Percentiles rank a stretch among this genome's conserved stretches.
These are phyloP conservation scores for Elymus sibiricus DNA, from an alignment of 176 grass and related monocot genomes.

Conservation along the genomic window DNA sequence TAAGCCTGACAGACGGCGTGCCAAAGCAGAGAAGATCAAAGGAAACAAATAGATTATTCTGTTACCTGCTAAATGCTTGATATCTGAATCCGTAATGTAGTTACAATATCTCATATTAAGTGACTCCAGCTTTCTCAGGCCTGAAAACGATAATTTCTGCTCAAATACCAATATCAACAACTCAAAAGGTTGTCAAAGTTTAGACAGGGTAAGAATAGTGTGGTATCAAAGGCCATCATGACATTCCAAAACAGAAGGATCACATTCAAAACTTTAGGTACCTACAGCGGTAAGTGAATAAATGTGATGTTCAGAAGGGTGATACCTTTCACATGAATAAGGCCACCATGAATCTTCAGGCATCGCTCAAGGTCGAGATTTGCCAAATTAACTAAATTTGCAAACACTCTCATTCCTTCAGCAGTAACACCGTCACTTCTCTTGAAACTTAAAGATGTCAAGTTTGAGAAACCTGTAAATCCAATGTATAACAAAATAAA, in stretches of 20 bases:
- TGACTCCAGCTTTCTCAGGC: conserved; percentile 68
- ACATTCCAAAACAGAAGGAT: not conserved
- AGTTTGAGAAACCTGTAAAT: conserved; percentile 67
- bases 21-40: not conserved
- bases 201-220: not conserved
- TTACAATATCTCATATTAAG: conserved; percentile 92
- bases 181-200: not conserved
- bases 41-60: not conserved
- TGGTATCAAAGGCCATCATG: not conserved
- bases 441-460: conserved; percentile 86
- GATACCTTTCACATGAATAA: conserved; percentile 85
- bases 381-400: conserved; percentile 77
- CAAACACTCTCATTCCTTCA: conserved; percentile 67
- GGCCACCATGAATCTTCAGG: conserved; percentile 71
- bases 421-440: conserved; percentile 64
- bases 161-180: conserved; percentile 13
- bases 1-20: not conserved
- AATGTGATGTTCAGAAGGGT: not conserved
- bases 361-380: conserved; percentile 89
- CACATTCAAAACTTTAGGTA: not conserved
- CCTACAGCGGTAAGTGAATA: not conserved
- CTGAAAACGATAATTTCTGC: conserved; percentile 36
- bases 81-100: conserved; percentile 67
- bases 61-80: conserved; percentile 77
- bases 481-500: conserved; percentile 8